Percentiles rank a stretch among this genome's conserved stretches.
Conservation (phyloP, 108 stramenopile species). For the Chaetoceros tenuissimus region DNA sequence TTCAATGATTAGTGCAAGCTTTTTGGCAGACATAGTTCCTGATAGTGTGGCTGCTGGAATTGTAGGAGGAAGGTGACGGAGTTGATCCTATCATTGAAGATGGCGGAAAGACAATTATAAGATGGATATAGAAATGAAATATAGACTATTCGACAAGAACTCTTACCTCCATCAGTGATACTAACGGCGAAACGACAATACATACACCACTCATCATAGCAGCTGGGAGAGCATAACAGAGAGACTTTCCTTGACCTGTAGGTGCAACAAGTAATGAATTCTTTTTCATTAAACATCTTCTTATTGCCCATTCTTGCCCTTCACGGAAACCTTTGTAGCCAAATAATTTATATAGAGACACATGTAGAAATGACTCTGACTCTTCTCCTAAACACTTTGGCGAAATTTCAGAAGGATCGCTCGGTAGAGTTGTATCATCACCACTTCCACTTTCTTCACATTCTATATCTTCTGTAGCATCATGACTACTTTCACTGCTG, state of each 20-base stretch:
- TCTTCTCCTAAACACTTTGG: too few relatives aligned
- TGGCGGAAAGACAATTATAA: not conserved
- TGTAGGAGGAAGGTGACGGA: conserved; percentile 73
- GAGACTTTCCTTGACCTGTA: conserved; percentile 96
- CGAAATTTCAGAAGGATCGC: conserved; percentile 24
- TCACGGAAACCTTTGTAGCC: conserved; percentile 68
- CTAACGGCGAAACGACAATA: conserved; percentile 93
- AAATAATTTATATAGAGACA: conserved; percentile 45
- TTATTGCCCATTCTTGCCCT: conserved; percentile 90
- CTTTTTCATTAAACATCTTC: conserved; percentile 56
- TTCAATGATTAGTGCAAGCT: conserved; percentile 73
- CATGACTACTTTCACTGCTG: conserved; percentile 7
- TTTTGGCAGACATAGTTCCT: conserved; percentile 50
- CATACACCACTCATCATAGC: conserved; percentile 83
- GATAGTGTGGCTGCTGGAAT: conserved; percentile 80
- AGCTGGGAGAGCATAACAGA: conserved; percentile 95
- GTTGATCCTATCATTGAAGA: conserved; percentile 53
- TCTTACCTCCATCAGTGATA: conserved; percentile 85
- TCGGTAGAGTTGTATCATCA: not conserved
- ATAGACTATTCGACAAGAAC: conserved; percentile 13
- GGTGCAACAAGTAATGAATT: conserved; percentile 87
- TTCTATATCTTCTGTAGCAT: conserved; percentile 1
- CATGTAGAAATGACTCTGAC: conserved; percentile 16
- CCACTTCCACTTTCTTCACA: not conserved
- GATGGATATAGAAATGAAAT: not conserved